These are phyloP conservation scores for Ajuga reptans DNA, from an alignment of 305 asterid genomes.

Conservation along the genomic window DNA sequence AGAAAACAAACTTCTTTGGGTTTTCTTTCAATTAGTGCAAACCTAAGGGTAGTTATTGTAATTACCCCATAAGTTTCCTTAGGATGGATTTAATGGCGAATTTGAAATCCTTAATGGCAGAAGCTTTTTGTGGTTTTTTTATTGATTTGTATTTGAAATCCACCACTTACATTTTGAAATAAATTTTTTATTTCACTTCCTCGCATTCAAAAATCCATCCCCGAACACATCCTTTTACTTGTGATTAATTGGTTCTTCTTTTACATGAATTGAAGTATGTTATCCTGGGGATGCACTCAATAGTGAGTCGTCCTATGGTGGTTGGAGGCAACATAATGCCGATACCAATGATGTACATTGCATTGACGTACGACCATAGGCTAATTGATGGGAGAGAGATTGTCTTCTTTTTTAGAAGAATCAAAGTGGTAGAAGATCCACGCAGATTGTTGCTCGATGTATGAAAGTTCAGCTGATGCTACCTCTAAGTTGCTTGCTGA, in stretches of 20 bases:
- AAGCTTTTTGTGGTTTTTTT: too few relatives aligned
- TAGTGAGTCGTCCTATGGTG: constrained; percentile 93
- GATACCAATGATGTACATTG: constrained; percentile 98
- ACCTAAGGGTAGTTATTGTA: too few relatives aligned
- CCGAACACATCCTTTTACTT: not conserved
- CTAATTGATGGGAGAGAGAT: constrained; percentile 99
- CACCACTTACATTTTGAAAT: too few relatives aligned
- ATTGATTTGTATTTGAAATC: too few relatives aligned
- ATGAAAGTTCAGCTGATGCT: constrained; percentile 29
- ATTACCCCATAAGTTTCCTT: too few relatives aligned
- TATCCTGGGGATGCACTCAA: constrained; percentile 95
- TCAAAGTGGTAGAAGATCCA: constrained; percentile 96
- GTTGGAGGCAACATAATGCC: constrained; percentile 81
- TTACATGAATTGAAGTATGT: constrained; percentile 56
- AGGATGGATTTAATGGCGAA: too few relatives aligned
- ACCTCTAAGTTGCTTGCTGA: constrained; percentile 13
- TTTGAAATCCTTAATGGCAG: too few relatives aligned
- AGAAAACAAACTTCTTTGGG: too few relatives aligned
- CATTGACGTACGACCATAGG: constrained; percentile 92
- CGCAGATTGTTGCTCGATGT: constrained; percentile 83
- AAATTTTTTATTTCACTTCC: not conserved
- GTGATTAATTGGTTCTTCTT: not conserved
- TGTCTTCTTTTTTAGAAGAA: constrained; percentile 80
- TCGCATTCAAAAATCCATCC: not conserved
- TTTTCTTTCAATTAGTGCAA: too few relatives aligned